phyloP scores from a whole-genome alignment of 225 moss, liverwort and hornwort genomes.

The Thuidium tamariscinum region DNA sequence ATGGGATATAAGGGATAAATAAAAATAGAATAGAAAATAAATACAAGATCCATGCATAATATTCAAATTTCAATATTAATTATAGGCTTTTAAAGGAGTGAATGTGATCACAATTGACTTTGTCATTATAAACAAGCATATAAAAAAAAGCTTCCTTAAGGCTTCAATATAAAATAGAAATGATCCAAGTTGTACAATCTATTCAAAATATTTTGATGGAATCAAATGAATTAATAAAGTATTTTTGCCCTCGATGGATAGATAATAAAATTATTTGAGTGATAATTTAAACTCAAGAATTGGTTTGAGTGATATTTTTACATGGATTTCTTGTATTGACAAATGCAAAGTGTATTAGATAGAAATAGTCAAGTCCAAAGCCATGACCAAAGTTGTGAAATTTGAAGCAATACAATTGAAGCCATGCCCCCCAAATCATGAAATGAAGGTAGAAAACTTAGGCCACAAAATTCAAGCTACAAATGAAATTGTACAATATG shows the following conservation, averaged over 20 bases:
- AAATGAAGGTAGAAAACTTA: neutral
- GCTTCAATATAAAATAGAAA: neutral
- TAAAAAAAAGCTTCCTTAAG: neutral
- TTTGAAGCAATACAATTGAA: neutral
- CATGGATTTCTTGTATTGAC: neutral
- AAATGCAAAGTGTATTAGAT: neutral
- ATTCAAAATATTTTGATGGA: neutral
- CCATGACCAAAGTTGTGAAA: neutral
- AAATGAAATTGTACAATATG: neutral
- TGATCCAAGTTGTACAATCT: neutral
- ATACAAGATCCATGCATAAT: fast-evolving
- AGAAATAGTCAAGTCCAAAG: neutral
- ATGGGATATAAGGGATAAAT: neutral
- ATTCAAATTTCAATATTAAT: neutral
- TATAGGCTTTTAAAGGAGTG: neutral
- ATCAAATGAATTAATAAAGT: neutral
- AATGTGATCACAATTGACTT: neutral
- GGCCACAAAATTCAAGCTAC: neutral
- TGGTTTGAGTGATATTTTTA: neutral
- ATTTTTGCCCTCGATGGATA: fast-evolving
- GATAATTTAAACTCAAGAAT: fast-evolving
- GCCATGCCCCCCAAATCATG: neutral
- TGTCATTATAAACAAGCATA: neutral
- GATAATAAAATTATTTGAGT: neutral
- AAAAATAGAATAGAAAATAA: neutral